Conservation (phyloP, 495 filamentous ascomycete species). For the Lepidopterella palustris region DNA sequence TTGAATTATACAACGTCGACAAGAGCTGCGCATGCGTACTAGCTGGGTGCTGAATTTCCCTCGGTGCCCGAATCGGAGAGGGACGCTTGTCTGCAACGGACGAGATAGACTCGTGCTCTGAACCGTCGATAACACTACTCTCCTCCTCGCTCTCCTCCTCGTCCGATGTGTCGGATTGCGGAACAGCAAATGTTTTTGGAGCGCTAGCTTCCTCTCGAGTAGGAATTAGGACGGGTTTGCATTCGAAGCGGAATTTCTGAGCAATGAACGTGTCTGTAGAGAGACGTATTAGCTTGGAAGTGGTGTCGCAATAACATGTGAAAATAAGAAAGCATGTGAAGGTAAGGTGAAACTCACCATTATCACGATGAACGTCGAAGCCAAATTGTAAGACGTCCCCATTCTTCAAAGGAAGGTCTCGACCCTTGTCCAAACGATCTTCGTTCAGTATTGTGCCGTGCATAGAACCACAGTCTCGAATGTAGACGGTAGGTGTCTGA, state of each 20-base stretch:
- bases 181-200: constrained; percentile 12
- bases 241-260: constrained; percentile 21
- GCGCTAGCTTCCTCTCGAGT: not conserved
- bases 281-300: not conserved
- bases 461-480: constrained; percentile 24
- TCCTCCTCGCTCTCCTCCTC: constrained; percentile 10
- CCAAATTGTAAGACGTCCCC: constrained; percentile 27
- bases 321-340: not conserved
- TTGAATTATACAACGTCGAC: too few species aligned
- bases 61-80: not conserved
- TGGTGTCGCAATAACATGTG: not conserved
- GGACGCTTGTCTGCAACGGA: not conserved
- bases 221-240: not conserved
- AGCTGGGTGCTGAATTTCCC: not conserved
- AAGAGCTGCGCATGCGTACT: too few species aligned
- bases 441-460: constrained; percentile 27
- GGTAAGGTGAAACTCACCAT: constrained; percentile 8
- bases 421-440: not conserved
- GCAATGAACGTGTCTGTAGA: constrained; percentile 14
- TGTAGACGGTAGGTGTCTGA: constrained; percentile 11
- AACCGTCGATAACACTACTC: not conserved
- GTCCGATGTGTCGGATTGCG: constrained; percentile 10
- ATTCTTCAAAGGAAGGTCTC: constrained; percentile 8
- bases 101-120: not conserved
- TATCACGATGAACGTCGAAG: constrained; percentile 15